These are phyloP conservation scores for Boletales sp. DNA, from an alignment of 768 basidiomycete genomes.

Conservation along the genomic window DNA sequence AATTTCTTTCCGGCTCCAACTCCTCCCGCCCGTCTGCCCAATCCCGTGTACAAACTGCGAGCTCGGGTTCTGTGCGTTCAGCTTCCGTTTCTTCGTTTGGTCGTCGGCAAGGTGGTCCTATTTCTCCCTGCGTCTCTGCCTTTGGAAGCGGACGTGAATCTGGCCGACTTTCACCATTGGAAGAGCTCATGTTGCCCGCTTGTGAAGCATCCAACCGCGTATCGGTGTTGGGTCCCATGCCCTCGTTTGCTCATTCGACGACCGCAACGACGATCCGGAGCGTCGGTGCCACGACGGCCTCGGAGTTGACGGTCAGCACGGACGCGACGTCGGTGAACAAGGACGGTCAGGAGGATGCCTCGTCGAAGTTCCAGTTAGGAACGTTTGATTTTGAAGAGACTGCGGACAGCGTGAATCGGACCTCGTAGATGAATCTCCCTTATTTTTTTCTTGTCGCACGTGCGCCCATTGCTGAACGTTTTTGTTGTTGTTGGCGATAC, in stretches of 20 bases:
- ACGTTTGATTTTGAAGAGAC: constrained; percentile 23
- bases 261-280: constrained; percentile 30
- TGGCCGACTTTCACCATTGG: constrained; percentile 20
- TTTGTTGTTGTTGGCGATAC: constrained; percentile 8
- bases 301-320: constrained; percentile 19
- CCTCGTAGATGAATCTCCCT: not conserved
- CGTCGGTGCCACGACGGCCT: constrained; percentile 29
- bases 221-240: constrained; percentile 32
- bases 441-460: not conserved
- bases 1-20: constrained; percentile 46
- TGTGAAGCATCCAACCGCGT: constrained; percentile 19
- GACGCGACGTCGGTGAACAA: constrained; percentile 8
- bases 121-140: constrained; percentile 50
- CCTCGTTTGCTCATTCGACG: constrained; percentile 27
- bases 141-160: constrained; percentile 36
- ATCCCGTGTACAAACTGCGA: constrained; percentile 34
- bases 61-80: constrained; percentile 42
- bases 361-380: constrained; percentile 12
- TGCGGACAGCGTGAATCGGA: not conserved
- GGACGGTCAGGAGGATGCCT: constrained; percentile 8
- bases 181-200: constrained; percentile 14
- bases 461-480: not conserved
- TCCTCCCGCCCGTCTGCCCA: constrained; percentile 53
- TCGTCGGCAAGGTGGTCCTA: constrained; percentile 32
- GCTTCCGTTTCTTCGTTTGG: constrained; percentile 55